These are phyloP conservation scores for Monosiga brevicollis DNA, from an alignment of 78 protist genomes.

Conservation along the genomic window DNA sequence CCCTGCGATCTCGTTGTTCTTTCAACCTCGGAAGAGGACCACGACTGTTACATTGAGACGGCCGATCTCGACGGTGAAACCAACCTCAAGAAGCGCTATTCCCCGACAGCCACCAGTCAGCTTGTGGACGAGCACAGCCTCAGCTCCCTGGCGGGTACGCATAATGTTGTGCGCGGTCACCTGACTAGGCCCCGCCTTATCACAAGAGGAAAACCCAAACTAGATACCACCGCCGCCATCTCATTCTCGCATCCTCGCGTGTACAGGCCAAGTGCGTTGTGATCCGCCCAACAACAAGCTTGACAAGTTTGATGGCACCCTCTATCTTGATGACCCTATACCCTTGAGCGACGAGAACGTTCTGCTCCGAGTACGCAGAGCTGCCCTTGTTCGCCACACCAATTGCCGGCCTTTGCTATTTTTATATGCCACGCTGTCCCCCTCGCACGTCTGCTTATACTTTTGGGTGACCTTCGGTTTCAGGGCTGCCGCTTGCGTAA, in stretches of 20 bases:
- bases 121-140: background rate
- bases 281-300: conserved; percentile 6
- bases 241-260: background rate
- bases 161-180: no score
- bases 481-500: conserved; percentile 42
- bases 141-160: no score
- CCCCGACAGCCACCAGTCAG: background rate
- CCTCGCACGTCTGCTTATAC: background rate
- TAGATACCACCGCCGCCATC: no score
- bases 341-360: background rate
- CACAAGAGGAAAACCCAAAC: no score
- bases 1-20: background rate
- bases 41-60: conserved; percentile 55
- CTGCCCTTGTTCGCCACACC: no score
- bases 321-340: background rate
- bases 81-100: conserved; percentile 31
- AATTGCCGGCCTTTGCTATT: background rate
- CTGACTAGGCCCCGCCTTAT: no score
- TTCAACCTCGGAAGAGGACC: background rate
- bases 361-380: background rate
- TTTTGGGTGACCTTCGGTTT: background rate
- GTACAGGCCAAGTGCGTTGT: background rate
- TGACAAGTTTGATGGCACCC: conserved; percentile 14
- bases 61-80: conserved; percentile 73
- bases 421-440: background rate